Conservation (phyloP, 345 rosid species). For the Stellera chamaejasme region DNA sequence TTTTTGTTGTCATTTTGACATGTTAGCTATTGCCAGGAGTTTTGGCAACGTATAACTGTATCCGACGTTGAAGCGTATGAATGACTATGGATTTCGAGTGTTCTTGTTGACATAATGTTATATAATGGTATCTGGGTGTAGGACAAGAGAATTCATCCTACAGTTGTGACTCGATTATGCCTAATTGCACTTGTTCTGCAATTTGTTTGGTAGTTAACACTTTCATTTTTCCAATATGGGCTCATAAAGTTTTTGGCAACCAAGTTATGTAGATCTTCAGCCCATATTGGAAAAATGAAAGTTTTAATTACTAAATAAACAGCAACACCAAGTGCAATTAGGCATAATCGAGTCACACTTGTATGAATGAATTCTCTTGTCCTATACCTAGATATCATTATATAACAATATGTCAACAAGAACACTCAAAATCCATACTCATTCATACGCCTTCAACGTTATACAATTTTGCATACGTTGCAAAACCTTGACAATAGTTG, state of each 20-base stretch:
- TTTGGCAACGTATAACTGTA: constrained; percentile 55
- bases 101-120: constrained; percentile 80
- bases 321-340: constrained; percentile 82
- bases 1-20: constrained; percentile 2
- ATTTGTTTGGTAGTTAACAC: constrained; percentile 68
- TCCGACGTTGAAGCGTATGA: constrained; percentile 69
- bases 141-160: constrained; percentile 63
- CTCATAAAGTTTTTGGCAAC: constrained; percentile 94
- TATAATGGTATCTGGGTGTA: constrained; percentile 74
- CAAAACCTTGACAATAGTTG: constrained; percentile 49
- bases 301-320: constrained; percentile 67
- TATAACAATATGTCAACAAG: constrained; percentile 71
- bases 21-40: constrained; percentile 49
- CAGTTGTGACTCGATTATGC: constrained; percentile 65
- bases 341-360: constrained; percentile 63
- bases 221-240: constrained; percentile 95
- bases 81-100: constrained; percentile 88
- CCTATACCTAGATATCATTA: constrained; percentile 74
- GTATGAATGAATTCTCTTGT: constrained; percentile 68
- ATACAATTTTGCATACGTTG: constrained; percentile 63
- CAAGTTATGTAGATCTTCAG: constrained; percentile 86
- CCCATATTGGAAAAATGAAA: constrained; percentile 94
- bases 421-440: constrained; percentile 78
- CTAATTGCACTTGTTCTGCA: constrained; percentile 77
- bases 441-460: constrained; percentile 76